A percentile compares a stretch with the other conserved stretches of the same genome.
Evolutionary conservation across 306 rosid genomes (phyloP).

Genomic region (Gynostemma pentaphyllum): DNA sequence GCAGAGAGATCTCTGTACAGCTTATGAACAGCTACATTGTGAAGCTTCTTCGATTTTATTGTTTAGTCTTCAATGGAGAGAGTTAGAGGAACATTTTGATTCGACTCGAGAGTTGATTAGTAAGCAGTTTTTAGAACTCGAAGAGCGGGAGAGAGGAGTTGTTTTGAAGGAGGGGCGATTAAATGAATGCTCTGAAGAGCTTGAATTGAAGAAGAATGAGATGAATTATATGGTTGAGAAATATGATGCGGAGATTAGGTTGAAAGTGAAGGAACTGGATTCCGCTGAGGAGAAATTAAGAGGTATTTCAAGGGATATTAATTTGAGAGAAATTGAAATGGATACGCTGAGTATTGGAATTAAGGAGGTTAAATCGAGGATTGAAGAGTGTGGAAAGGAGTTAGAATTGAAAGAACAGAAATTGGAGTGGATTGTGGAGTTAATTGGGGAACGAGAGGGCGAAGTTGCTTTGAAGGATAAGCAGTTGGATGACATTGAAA

Average conservation of each 20-base stretch:
- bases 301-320: too few relatives aligned
- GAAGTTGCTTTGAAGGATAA: too few relatives aligned
- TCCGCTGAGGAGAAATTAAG: too few relatives aligned
- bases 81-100: conserved; percentile 35
- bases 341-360: too few relatives aligned
- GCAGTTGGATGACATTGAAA: too few relatives aligned
- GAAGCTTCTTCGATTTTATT: conserved; percentile 20
- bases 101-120: conserved; percentile 9
- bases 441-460: too few relatives aligned
- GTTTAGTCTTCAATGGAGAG: conserved; percentile 33
- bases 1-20: conserved; percentile 17
- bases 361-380: too few relatives aligned
- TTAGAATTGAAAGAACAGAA: too few relatives aligned
- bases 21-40: conserved; percentile 18
- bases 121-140: neutral
- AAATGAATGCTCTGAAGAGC: neutral
- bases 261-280: too few relatives aligned
- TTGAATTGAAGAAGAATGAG: conserved; percentile 9
- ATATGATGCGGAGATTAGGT: neutral
- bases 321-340: too few relatives aligned
- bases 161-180: conserved; percentile 13
- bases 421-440: too few relatives aligned
- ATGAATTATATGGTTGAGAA: neutral
- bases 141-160: conserved; percentile 14
- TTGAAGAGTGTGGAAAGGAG: too few relatives aligned